Evolutionary conservation across 2,329 filamentous ascomycete species (phyloP), one percentile per base, ranked within the genome.

Genomic region (Neonectria coccinea): DNA sequence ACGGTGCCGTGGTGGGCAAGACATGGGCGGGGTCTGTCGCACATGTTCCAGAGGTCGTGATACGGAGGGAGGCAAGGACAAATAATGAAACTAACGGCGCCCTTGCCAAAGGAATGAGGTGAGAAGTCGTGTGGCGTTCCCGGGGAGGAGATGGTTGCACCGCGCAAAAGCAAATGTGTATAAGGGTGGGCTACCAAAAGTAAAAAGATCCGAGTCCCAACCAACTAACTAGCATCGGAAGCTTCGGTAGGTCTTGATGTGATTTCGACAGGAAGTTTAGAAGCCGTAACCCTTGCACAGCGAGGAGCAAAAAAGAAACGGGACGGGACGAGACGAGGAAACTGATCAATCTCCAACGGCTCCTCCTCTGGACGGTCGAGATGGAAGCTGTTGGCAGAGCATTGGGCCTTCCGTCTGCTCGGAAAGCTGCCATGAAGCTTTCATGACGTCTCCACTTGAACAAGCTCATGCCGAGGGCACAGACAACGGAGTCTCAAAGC

Each of bases 81-180:
- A 62, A 67, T 74, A 68, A 65, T 68, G 64, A 62, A 71, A 59
- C 67, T 68, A 74, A 69, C 67, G 60, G 62, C 67, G 66, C 60
- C 59, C 60, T 64, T 53, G 58, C 52, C 36, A 58, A 36, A 73
- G 71, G 71, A 73, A 74, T 71, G 71, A 67, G 54, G 65, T 70
- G 71, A 62, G 65, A 66, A 62, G 50, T 56, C 63, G 62, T 59
- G 71, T 73, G 71, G 71, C 71, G 71, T 42, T 59, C 56, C 56
- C 65, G 66, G 71, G 65, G 64, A 72, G 39, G 47, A 64, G 66
- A 64, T 73, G 67, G 71, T 70, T 64, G 65, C 68, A 73, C 67
- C 64, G 56, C 62, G 52, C 70, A 71, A 68, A 74, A 74, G 70
- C 72, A 74, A 74, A 71, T 18, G 63, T 45, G 53, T 18, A 51